phyloP scores from a whole-genome alignment of 2,329 filamentous ascomycete genomes.

The Pseudocercospora macadamiae region DNA sequence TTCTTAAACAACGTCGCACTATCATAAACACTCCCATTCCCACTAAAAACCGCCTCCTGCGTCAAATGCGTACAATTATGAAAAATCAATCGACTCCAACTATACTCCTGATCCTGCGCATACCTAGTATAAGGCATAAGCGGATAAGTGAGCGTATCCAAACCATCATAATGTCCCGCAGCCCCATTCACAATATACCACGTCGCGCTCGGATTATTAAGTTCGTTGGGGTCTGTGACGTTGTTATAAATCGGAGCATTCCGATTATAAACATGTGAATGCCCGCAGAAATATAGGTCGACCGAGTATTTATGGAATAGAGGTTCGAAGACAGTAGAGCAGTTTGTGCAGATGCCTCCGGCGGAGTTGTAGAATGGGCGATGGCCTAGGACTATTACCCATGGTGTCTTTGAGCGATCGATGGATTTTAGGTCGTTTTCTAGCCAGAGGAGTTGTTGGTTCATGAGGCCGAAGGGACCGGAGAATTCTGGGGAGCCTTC shows the following conservation, averaged over 20 bases:
- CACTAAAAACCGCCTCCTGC: constrained; percentile 42
- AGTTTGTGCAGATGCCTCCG: constrained; percentile 46
- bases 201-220: constrained; percentile 52
- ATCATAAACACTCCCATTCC: constrained; percentile 38
- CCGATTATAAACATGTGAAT: constrained; percentile 53
- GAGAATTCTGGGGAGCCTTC: constrained; percentile 49
- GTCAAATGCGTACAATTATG: constrained; percentile 44
- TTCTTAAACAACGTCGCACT: constrained; percentile 36
- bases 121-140: constrained; percentile 35
- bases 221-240: constrained; percentile 47
- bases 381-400: constrained; percentile 54
- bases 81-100: constrained; percentile 45
- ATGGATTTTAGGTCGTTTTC: constrained; percentile 48
- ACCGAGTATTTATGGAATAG: constrained; percentile 51
- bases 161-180: constrained; percentile 58
- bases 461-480: constrained; percentile 52
- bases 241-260: constrained; percentile 40
- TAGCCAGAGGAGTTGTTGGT: constrained; percentile 53
- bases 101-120: constrained; percentile 40
- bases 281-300: constrained; percentile 49
- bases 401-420: constrained; percentile 53
- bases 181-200: constrained; percentile 57
- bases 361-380: constrained; percentile 53
- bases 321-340: constrained; percentile 49
- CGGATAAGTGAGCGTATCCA: constrained; percentile 31